A percentile compares a stretch with the other conserved stretches of the same genome.
Evolutionary conservation across 805 yeast species (phyloP).

Genomic region (Cyberlindnera maritima): DNA sequence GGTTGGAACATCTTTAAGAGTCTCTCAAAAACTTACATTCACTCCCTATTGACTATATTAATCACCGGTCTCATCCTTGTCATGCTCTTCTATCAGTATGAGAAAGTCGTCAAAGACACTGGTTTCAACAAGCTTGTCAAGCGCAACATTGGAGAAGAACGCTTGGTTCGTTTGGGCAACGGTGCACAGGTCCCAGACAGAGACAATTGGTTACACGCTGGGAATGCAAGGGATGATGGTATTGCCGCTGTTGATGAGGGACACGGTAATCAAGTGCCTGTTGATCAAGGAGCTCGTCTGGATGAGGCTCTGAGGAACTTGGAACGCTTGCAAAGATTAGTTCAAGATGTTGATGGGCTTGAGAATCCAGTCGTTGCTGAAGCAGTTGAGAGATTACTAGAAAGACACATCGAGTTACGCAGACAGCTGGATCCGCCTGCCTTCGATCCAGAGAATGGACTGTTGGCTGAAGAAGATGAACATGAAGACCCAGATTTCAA

Average conservation of each 20-base stretch:
- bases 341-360: conserved; percentile 1
- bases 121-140: conserved; percentile 59
- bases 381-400: conserved; percentile 6
- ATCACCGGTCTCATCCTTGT: conserved; percentile 40
- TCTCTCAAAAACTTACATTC: conserved; percentile 18
- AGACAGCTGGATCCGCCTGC: neutral
- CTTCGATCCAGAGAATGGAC: conserved; percentile 11
- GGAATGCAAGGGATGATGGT: neutral
- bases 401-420: conserved; percentile 6
- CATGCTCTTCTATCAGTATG: conserved; percentile 57
- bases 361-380: conserved; percentile 5
- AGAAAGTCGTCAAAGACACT: conserved; percentile 68
- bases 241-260: neutral
- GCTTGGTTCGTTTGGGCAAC: neutral
- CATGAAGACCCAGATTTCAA: conserved; percentile 31
- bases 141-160: conserved; percentile 51
- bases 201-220: neutral
- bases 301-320: conserved; percentile 6
- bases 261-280: neutral
- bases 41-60: conserved; percentile 35
- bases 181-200: conserved; percentile 12
- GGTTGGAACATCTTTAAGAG: conserved; percentile 6
- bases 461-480: conserved; percentile 25
- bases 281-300: neutral
- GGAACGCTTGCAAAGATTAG: conserved; percentile 7